Conservation (phyloP, 2,329 filamentous ascomycete species). For the Coniochaeta sp. region DNA sequence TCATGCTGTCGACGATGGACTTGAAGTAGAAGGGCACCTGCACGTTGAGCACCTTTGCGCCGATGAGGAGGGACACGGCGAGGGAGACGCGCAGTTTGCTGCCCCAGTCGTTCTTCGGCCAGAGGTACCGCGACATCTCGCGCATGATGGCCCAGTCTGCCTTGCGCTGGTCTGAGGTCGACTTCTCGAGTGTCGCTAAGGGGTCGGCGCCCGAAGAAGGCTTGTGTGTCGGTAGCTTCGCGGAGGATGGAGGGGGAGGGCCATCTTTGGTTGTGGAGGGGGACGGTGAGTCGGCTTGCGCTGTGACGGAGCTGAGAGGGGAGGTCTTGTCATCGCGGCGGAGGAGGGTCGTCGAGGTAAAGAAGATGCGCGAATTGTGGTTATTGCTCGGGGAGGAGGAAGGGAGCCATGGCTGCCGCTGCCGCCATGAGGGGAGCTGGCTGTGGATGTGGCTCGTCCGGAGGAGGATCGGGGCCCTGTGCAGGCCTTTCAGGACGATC, state of each 20-base stretch:
- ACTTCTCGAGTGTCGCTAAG: constrained; percentile 58
- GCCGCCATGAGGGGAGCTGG: neutral
- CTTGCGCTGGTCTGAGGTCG: constrained; percentile 82
- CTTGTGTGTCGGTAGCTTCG: neutral
- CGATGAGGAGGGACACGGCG: constrained; percentile 76
- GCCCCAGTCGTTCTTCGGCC: constrained; percentile 81
- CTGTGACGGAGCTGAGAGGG: neutral
- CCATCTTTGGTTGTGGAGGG: neutral
- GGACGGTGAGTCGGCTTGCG: neutral
- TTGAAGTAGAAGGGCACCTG: constrained; percentile 99
- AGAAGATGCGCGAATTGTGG: constrained; percentile 2
- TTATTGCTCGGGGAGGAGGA: too few species aligned
- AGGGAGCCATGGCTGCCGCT: neutral
- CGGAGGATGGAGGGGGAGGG: neutral
- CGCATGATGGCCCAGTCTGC: constrained; percentile 98
- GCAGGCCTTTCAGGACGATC: constrained; percentile 1
- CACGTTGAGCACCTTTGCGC: constrained; percentile 92
- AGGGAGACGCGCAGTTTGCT: constrained; percentile 80
- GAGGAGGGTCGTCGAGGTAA: constrained; percentile 2
- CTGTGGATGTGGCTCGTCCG: neutral
- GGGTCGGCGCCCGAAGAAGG: constrained; percentile 31
- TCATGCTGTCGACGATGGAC: constrained; percentile 95
- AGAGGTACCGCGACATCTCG: constrained; percentile 93
- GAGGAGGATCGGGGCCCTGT: neutral
- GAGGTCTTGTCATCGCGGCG: neutral